These are phyloP conservation scores for Cucurbita ficifolia DNA, from an alignment of 306 rosid genomes.

Conservation along the genomic window DNA sequence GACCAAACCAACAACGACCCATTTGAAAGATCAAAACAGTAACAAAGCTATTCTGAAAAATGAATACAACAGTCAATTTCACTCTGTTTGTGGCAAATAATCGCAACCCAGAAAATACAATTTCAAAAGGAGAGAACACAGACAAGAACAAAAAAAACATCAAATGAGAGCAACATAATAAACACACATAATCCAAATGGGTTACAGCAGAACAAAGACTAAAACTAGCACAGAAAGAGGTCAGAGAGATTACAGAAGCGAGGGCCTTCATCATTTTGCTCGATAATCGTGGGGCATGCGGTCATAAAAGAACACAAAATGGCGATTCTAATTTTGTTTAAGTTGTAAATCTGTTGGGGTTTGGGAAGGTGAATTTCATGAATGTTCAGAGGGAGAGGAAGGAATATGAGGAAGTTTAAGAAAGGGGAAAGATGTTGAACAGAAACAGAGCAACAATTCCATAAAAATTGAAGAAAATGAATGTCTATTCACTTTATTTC, in stretches of 20 bases:
- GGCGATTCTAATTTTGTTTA: neutral
- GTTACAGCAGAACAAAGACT: neutral
- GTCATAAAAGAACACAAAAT: neutral
- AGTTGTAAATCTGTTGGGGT: neutral
- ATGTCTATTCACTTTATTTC: neutral
- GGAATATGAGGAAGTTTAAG: constrained; percentile 10
- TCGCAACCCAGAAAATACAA: neutral
- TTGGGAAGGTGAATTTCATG: neutral
- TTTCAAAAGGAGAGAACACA: neutral
- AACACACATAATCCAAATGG: neutral
- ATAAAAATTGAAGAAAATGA: neutral
- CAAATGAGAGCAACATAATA: neutral
- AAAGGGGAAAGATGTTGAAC: neutral
- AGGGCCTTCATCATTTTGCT: constrained; percentile 23
- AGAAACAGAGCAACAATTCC: neutral
- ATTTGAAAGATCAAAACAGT: neutral
- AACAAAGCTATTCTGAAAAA: neutral
- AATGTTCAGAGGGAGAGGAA: constrained; percentile 18
- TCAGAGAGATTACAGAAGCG: constrained; percentile 21
- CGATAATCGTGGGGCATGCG: constrained; percentile 9
- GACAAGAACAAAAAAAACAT: neutral
- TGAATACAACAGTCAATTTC: neutral
- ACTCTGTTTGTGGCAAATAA: neutral
- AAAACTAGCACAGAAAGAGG: neutral
- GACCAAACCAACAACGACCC: neutral